Base-by-base conservation (phyloP, 2,329 filamentous ascomycete species). In the Clarireedia paspali region DNA sequence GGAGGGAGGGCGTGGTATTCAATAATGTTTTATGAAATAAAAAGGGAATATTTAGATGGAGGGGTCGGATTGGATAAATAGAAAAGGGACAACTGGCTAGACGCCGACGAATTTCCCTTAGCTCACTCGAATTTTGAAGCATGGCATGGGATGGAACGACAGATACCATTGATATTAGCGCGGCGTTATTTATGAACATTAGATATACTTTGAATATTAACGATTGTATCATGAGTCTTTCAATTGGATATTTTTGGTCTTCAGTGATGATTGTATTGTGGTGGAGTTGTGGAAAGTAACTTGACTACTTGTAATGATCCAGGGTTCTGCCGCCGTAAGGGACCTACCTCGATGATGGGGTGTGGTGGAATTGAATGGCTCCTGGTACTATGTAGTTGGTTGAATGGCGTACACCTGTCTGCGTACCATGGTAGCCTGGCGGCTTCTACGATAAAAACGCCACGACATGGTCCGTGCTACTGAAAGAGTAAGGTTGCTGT, bases 141-240 rank as follows among this genome's bases (percentile, higher is more conserved):
- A 14, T 14, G 44, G 15, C 23, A 46, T 60, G 48, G 52, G 60
- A 57, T 64, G 50, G 27, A 59, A 50, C 61, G 62, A 59, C 57
- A 56, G 64, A 67, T 68, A 68, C 64, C 64, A 67, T 50, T 64
- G 62, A 64, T 62, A 52, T 67, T 67, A 67, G 65, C 64, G 66
- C 44, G 61, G 64, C 63, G 60, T 65, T 65, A 5, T 15, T 38
- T 46, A 24, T 24, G 5, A 45, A 50, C 15, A 39, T 38, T 51
- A 64, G 44, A 65, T 67, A 66, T 65, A 63, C 60, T 63, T 66
- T 65, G 62, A 59, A 63, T 46, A 48, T 55, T 65, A 61, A 64
- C 61, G 56, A 62, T 60, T 50, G 52, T 47, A 42, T 42, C n/a
- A 54, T 49, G 34, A 54, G 38, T 20, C 7, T 42, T 42, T 3